Evolutionary conservation across 2,329 filamentous ascomycete genomes (phyloP).

Genomic region (Exophiala xenobiotica): DNA sequence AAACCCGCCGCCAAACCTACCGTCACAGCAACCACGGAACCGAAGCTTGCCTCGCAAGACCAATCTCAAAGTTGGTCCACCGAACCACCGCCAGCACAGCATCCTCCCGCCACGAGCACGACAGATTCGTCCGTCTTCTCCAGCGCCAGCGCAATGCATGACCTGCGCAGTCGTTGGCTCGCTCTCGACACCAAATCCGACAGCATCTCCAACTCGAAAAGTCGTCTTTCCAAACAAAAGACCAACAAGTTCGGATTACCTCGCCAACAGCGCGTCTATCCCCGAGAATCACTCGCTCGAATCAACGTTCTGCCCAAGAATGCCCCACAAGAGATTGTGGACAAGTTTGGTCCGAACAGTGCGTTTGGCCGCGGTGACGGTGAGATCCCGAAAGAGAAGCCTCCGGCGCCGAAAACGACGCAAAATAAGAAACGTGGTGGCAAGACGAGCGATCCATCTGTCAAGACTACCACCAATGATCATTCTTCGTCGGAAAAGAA

Average conservation of each 20-base stretch:
- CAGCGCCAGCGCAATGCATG: slow-evolving; percentile 32
- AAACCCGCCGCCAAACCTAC: background rate
- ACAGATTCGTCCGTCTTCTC: slow-evolving; percentile 10
- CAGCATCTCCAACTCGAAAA: background rate
- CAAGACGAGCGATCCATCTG: too few species aligned
- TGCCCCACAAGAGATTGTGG: slow-evolving; percentile 26
- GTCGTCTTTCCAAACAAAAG: slow-evolving; percentile 12
- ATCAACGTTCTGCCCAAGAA: slow-evolving; percentile 29
- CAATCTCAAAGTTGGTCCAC: slow-evolving; percentile 16
- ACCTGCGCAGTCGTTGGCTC: slow-evolving; percentile 71
- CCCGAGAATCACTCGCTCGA: slow-evolving; percentile 20
- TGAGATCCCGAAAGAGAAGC: slow-evolving; percentile 21
- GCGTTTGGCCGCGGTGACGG: slow-evolving; percentile 23
- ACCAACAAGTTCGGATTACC: slow-evolving; percentile 22
- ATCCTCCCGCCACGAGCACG: slow-evolving; percentile 5
- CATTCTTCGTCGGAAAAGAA: too few species aligned
- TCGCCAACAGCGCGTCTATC: slow-evolving; percentile 15
- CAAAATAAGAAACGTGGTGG: slow-evolving; percentile 1
- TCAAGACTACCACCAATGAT: slow-evolving; percentile 14
- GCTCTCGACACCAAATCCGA: slow-evolving; percentile 45
- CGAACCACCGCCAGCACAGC: slow-evolving; percentile 14
- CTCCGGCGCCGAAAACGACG: background rate
- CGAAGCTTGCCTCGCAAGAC: background rate
- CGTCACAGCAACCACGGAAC: background rate
- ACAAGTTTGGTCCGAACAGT: slow-evolving; percentile 24